Conservation (phyloP, 2,329 filamentous ascomycete genomes). For the Botrytis porri region DNA sequence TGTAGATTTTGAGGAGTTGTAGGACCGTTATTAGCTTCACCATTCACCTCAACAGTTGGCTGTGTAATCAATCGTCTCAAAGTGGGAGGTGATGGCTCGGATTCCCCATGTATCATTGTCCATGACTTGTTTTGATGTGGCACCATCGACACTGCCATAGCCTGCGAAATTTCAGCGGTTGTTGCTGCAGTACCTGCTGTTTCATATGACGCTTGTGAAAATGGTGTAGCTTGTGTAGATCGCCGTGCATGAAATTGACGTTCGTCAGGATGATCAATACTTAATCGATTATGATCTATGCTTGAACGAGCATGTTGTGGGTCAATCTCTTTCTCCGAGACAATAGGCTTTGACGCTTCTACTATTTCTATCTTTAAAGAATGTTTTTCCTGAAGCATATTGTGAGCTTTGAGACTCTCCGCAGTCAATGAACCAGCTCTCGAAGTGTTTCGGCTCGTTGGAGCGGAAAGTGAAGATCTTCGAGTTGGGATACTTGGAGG, state of each 20-base stretch:
- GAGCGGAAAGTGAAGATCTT: conserved; percentile 60
- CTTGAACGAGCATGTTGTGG: conserved; percentile 28
- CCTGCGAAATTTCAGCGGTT: conserved; percentile 59
- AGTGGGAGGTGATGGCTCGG: conserved; percentile 10
- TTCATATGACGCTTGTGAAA: conserved; percentile 59
- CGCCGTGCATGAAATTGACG: conserved; percentile 45
- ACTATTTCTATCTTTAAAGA: conserved; percentile 17
- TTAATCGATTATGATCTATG: conserved; percentile 53
- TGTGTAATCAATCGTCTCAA: conserved; percentile 20
- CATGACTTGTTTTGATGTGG: conserved; percentile 61
- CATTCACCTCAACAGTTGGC: conserved; percentile 34
- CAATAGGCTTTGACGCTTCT: conserved; percentile 13
- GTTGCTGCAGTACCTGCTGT: conserved; percentile 52
- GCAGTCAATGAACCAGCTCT: conserved; percentile 55
- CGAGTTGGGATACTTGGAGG: conserved; percentile 56
- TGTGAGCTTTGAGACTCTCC: conserved; percentile 57
- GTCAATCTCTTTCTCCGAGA: conserved; percentile 24
- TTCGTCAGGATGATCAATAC: conserved; percentile 10
- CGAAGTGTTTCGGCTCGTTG: conserved; percentile 57
- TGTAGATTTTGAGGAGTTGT: conserved; percentile 51
- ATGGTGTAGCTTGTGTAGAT: conserved; percentile 58
- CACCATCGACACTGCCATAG: conserved; percentile 59
- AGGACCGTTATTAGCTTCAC: conserved; percentile 43
- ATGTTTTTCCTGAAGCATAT: conserved; percentile 38
- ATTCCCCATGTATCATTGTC: conserved; percentile 13